Evolutionary conservation across 352 stramenopile genomes (phyloP).

Genomic region (Pythium utonaiense): DNA sequence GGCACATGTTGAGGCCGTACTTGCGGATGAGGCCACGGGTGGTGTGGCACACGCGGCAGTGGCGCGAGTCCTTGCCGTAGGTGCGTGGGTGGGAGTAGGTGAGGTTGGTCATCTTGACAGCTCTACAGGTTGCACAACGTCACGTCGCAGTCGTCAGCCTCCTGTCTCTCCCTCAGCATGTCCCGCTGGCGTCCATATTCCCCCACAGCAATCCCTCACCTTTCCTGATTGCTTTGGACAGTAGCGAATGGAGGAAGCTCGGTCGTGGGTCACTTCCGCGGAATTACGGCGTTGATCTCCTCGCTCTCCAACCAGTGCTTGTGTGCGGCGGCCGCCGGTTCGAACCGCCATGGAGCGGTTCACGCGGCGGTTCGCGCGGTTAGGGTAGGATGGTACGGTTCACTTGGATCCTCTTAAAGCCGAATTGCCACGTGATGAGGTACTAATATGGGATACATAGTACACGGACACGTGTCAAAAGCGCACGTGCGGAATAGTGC

Average conservation of each 20-base stretch:
- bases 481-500: conserved; percentile 2
- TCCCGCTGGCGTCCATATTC: background rate
- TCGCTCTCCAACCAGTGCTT: conserved; percentile 61
- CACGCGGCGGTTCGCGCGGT: conserved; percentile 2
- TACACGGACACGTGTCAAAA: conserved; percentile 22
- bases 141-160: too few species aligned
- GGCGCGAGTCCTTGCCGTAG: conserved; percentile 89
- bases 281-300: conserved; percentile 40
- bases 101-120: conserved; percentile 89
- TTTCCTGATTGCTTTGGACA: conserved; percentile 88
- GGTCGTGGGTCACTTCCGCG: conserved; percentile 17
- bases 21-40: conserved; percentile 94
- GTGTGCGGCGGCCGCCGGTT: conserved; percentile 12
- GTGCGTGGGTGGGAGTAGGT: conserved; percentile 82
- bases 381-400: conserved; percentile 7
- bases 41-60: conserved; percentile 90
- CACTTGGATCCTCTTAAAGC: background rate
- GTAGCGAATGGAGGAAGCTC: conserved; percentile 66
- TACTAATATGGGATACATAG: conserved; percentile 4
- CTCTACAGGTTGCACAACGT: too few species aligned
- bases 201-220: conserved; percentile 31
- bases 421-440: background rate
- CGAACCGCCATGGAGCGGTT: conserved; percentile 1
- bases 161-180: too few species aligned
- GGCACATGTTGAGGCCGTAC: conserved; percentile 96